phyloP scores from a whole-genome alignment of 1,139 yeast genomes.

The Zygosaccharomyces pseudobailii region DNA sequence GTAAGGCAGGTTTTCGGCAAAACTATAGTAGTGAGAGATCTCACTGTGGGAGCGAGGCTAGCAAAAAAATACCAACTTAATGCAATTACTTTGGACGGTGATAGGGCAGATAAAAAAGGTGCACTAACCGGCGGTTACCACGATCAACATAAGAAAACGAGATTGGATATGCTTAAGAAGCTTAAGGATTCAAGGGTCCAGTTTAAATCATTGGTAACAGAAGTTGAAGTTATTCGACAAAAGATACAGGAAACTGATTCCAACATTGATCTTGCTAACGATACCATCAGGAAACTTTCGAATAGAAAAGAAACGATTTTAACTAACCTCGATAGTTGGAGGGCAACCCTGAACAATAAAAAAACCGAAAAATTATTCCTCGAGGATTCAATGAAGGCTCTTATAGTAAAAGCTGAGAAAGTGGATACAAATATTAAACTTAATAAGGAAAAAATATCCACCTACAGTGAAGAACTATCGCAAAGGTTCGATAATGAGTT shows the following conservation, averaged over 20 bases:
- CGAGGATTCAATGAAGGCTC: slow-evolving; percentile 41
- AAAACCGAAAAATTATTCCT: slow-evolving; percentile 40
- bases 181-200: slow-evolving; percentile 51
- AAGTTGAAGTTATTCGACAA: slow-evolving; percentile 37
- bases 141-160: slow-evolving; percentile 53
- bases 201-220: slow-evolving; percentile 38
- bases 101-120: slow-evolving; percentile 78
- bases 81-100: slow-evolving; percentile 90
- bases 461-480: slow-evolving; percentile 47
- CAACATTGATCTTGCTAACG: slow-evolving; percentile 43
- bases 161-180: slow-evolving; percentile 63
- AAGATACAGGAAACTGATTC: slow-evolving; percentile 41
- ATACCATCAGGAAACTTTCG: slow-evolving; percentile 44
- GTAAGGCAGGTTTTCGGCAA: slow-evolving; percentile 76
- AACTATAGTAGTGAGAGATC: slow-evolving; percentile 69
- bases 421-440: slow-evolving; percentile 24
- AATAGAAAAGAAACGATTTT: slow-evolving; percentile 40
- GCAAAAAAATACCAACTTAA: slow-evolving; percentile 59
- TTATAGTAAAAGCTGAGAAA: slow-evolving; percentile 32
- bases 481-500: slow-evolving; percentile 54
- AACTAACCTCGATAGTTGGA: slow-evolving; percentile 43
- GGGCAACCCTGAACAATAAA: slow-evolving; percentile 41
- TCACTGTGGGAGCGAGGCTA: slow-evolving; percentile 64
- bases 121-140: slow-evolving; percentile 86
- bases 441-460: slow-evolving; percentile 35